Conservation (phyloP, 345 rosid species). For the Durio zibethinus region DNA sequence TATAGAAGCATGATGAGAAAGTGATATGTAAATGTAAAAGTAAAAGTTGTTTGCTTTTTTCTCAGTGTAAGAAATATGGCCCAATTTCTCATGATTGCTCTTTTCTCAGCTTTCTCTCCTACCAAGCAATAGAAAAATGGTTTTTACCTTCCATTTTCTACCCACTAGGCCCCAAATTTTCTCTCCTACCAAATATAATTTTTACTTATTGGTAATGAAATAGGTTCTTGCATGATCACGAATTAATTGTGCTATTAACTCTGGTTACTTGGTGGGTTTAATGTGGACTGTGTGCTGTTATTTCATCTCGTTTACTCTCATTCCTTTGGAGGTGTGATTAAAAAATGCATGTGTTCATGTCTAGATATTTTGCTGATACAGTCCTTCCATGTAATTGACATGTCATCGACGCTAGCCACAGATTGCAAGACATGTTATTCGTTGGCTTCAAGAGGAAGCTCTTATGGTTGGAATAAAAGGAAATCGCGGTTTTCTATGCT, state of each 20-base stretch:
- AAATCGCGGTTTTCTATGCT: constrained; percentile 56
- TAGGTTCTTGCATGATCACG: too few relatives aligned
- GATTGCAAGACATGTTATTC: constrained; percentile 90
- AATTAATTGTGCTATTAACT: background rate
- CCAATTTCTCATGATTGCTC: background rate
- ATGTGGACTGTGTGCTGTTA: background rate
- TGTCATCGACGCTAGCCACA: constrained; percentile 21
- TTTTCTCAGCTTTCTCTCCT: background rate
- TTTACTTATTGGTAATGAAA: background rate
- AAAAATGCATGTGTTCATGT: background rate
- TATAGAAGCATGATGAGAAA: background rate
- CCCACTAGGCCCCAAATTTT: background rate
- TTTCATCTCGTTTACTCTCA: background rate
- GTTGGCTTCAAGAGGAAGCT: constrained; percentile 95
- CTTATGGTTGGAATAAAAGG: constrained; percentile 72
- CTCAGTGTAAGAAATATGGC: background rate
- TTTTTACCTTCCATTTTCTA: background rate
- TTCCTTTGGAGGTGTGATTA: background rate
- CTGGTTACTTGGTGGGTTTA: background rate
- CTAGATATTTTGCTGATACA: background rate
- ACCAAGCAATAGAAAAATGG: background rate
- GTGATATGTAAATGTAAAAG: background rate
- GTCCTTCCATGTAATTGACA: constrained; percentile 9
- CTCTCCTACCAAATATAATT: background rate
- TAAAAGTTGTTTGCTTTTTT: background rate